Evolutionary conservation across 2,329 filamentous ascomycete genomes (phyloP), one percentile per base, ranked within the genome.

Genomic region (Thermomyces lanuginosus): DNA sequence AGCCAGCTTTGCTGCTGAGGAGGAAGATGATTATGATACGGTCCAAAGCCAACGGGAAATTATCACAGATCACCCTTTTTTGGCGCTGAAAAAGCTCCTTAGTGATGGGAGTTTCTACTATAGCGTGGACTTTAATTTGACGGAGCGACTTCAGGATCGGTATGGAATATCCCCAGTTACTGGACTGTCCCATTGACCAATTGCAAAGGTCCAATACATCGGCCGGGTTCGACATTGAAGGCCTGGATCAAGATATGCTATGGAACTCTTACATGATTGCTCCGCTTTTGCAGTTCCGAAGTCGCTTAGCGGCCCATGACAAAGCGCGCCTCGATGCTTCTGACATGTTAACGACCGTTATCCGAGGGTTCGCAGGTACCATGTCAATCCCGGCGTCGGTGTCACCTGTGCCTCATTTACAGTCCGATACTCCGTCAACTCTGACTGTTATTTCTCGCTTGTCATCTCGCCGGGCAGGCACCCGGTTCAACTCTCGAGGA

Each of bases 251-350:
- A 43, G 77, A 79, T 1, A 93, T 92, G 47, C 58, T 98, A 10
- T 98, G 89, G 89, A 98, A 98, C 47, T 91, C 82, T 3, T 93
- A 91, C 55, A 93, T 98, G 83, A 92, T 98, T 42, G 76, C 78
- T 37, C 84, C 89, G 4, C 63, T 98, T 28, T 75, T 93, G 16
- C 70, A 83, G 48, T 95, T 98, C 49, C 74, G 89, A 22, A 83
- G 77, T 16, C 70, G 80, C 10, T 64, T 98, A 24, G 68, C 81
- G 34, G 67, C 70, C 4, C 66, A 69, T 28, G 82, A 93, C 40
- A 76, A 76, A 38, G 66, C 71, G 33, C 73, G 72, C 4, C 64
- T 98, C n/a, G 89, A 98, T 57, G 63, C 67, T 3, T 92, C 83
- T 11, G 70, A 78, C 21, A 83, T 95, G 28, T 58, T 98, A 32